phyloP scores from a whole-genome alignment of 257 asterid genomes.

The Rhazya stricta region DNA sequence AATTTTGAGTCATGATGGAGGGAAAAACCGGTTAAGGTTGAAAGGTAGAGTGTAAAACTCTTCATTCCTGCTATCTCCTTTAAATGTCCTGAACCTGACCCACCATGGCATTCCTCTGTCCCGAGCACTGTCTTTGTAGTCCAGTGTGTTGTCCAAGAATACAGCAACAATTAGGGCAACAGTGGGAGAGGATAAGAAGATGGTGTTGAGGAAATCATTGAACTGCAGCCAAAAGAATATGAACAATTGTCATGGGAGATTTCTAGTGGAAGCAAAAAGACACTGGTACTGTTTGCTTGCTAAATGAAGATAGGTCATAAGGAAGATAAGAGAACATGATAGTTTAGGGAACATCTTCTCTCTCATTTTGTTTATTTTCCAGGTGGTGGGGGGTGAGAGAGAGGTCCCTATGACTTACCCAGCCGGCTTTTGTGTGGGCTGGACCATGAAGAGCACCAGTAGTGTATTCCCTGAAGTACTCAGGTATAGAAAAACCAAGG shows the following conservation, averaged over 20 bases:
- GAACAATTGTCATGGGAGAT: not conserved
- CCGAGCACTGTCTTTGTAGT: slow-evolving; percentile 76
- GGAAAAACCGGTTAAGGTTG: slow-evolving; percentile 91
- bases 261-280: not conserved
- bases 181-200: slow-evolving; percentile 75
- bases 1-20: slow-evolving; percentile 56
- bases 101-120: slow-evolving; percentile 99
- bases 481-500: slow-evolving; percentile 90
- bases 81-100: slow-evolving; percentile 83
- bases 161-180: slow-evolving; percentile 75
- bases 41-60: slow-evolving; percentile 97
- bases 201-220: slow-evolving; percentile 87
- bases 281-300: too few species aligned
- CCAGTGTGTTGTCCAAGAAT: slow-evolving; percentile 91
- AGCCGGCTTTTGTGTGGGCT: slow-evolving; percentile 83
- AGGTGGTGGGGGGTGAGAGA: not conserved
- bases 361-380: not conserved
- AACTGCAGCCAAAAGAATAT: slow-evolving; percentile 47
- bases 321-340: not conserved
- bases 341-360: too few species aligned
- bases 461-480: slow-evolving; percentile 87
- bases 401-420: slow-evolving; percentile 47
- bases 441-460: slow-evolving; percentile 77
- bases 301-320: not conserved
- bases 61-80: slow-evolving; percentile 89